phyloP scores from a whole-genome alignment of 2,329 filamentous ascomycete species.

The Hymenotorrendiella dingleyae region DNA sequence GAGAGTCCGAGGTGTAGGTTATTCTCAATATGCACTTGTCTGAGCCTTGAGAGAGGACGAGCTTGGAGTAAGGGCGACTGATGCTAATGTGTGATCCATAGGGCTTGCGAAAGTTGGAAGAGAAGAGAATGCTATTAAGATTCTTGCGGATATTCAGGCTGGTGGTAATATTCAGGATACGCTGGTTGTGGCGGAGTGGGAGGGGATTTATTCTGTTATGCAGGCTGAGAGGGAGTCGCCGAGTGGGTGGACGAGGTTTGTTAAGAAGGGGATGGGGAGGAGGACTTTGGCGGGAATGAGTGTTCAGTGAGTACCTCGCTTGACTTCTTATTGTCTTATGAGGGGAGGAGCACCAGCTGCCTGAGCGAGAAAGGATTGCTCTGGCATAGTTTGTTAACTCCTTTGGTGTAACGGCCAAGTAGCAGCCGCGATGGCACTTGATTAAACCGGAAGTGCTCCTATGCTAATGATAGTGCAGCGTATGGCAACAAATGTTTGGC shows the following conservation, averaged over 20 bases:
- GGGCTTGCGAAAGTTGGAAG: conserved; percentile 44
- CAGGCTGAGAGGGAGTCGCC: conserved; percentile 22
- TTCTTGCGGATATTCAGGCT: conserved; percentile 52
- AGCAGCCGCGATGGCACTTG: no score
- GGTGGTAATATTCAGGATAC: conserved; percentile 48
- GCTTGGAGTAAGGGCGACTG: no score
- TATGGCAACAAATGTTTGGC: conserved; percentile 23
- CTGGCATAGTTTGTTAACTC: no score
- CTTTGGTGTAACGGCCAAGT: no score
- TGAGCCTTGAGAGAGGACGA: no score
- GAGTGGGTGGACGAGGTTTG: conserved; percentile 34
- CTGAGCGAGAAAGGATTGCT: no score
- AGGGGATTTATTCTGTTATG: conserved; percentile 43
- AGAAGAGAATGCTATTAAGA: conserved; percentile 39
- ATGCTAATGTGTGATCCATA: no score
- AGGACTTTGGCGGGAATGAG: conserved; percentile 31
- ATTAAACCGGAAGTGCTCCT: no score
- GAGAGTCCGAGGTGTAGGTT: conserved; percentile 41
- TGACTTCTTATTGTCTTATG: no score
- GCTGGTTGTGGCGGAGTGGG: conserved; percentile 50
- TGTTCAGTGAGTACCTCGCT: conserved; percentile 51
- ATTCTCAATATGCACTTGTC: no score
- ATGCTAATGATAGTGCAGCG: conserved; percentile 20
- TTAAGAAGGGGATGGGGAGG: conserved; percentile 51
- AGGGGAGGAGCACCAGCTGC: no score